Conservation (phyloP, 2,329 filamentous ascomycete species). For the Epichloe gansuensis region DNA sequence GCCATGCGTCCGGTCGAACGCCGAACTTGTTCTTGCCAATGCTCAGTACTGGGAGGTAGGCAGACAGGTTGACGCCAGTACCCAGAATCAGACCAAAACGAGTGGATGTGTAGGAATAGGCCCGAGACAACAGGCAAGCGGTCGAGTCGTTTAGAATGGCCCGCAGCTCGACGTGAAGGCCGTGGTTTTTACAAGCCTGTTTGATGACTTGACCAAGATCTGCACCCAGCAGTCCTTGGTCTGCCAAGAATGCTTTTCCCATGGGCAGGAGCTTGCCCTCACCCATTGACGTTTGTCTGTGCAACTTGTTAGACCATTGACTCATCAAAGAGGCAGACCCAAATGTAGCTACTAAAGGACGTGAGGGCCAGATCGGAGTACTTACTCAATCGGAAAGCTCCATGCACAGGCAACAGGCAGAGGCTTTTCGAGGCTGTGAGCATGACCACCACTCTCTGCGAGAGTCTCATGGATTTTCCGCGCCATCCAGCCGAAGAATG, state of each 20-base stretch:
- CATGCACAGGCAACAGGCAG: constrained; percentile 51
- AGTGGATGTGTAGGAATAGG: constrained; percentile 45
- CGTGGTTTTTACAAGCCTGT: constrained; percentile 35
- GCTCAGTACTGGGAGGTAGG: constrained; percentile 45
- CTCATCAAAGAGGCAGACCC: neutral
- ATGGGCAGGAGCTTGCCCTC: constrained; percentile 47
- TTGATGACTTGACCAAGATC: constrained; percentile 48
- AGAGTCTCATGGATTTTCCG: constrained; percentile 45
- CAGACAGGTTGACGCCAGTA: constrained; percentile 54
- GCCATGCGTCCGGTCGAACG: constrained; percentile 40
- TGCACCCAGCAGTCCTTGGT: constrained; percentile 42
- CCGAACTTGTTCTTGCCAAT: constrained; percentile 46
- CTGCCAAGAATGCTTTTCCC: constrained; percentile 54
- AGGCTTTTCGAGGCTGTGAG: constrained; percentile 25
- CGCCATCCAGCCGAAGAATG: constrained; percentile 59
- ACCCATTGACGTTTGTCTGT: constrained; percentile 50
- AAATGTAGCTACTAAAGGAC: neutral
- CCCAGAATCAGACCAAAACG: constrained; percentile 53
- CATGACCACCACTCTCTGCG: constrained; percentile 26
- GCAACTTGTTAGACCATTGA: constrained; percentile 1
- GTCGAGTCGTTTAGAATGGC: constrained; percentile 56
- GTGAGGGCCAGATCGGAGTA: constrained; percentile 7
- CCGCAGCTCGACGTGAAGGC: constrained; percentile 41
- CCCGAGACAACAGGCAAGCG: constrained; percentile 51
- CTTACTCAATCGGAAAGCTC: constrained; percentile 59